A percentile compares a stretch with the other conserved stretches of the same genome.
phyloP scores from a whole-genome alignment of 768 basidiomycete species.

The Suillus subaureus region DNA sequence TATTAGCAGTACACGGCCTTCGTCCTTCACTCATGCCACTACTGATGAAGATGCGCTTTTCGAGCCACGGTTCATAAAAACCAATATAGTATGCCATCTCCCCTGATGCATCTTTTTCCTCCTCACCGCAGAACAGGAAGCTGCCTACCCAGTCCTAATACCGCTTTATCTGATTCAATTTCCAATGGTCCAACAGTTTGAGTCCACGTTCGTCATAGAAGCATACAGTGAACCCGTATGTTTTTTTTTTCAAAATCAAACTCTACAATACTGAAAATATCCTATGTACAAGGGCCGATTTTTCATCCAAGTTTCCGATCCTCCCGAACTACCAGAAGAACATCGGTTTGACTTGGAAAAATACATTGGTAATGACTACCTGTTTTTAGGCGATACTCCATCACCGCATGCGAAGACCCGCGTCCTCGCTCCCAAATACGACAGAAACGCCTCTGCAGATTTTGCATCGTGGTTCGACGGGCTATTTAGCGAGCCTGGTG shows the following conservation, averaged over 20 bases:
- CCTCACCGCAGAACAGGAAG: conserved; percentile 40
- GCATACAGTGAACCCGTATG: conserved; percentile 31
- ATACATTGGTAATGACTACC: conserved; percentile 3
- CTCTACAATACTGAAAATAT: background rate
- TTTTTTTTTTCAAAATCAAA: background rate
- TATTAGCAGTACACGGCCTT: conserved; percentile 38
- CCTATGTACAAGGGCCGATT: conserved; percentile 22
- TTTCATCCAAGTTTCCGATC: conserved; percentile 28
- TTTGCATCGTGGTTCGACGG: conserved; percentile 34
- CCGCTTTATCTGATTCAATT: conserved; percentile 65
- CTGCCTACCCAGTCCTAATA: conserved; percentile 65
- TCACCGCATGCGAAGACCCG: conserved; percentile 15
- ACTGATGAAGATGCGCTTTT: conserved; percentile 43
- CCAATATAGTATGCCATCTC: conserved; percentile 44
- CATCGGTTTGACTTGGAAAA: conserved; percentile 2
- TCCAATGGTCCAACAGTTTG: conserved; percentile 30
- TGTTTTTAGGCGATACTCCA: conserved; percentile 9
- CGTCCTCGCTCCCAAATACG: conserved; percentile 21
- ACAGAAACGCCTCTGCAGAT: conserved; percentile 38
- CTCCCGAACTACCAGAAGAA: conserved; percentile 13
- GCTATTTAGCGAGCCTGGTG: conserved; percentile 24
- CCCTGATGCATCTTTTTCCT: conserved; percentile 3
- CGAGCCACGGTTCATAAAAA: conserved; percentile 45
- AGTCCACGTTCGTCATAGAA: conserved; percentile 31
- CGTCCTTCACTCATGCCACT: conserved; percentile 39